These are phyloP conservation scores for Gracilaria gracilis DNA, from an alignment of 23 red algal genomes.

Conservation along the genomic window DNA sequence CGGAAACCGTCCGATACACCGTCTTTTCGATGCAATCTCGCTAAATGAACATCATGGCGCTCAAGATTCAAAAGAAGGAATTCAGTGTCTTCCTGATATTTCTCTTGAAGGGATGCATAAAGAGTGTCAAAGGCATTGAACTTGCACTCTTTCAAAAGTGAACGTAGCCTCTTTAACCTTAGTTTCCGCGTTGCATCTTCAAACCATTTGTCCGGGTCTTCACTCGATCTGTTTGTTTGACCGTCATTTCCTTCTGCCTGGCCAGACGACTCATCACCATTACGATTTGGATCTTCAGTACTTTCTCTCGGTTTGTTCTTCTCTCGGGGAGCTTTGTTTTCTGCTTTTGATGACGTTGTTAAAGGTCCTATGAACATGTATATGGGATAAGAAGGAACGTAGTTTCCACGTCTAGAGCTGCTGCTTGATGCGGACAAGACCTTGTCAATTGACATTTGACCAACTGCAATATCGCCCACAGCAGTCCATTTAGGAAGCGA, in stretches of 20 bases:
- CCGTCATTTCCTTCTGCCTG: conserved; percentile 1
- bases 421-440: conserved; percentile 32
- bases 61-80: conserved; percentile 59
- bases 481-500: conserved; percentile 70
- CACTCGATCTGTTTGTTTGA: conserved; percentile 5
- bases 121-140: conserved; percentile 44
- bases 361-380: conserved; percentile 15
- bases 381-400: conserved; percentile 52
- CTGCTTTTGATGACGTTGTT: conserved; percentile 2
- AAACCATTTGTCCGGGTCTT: conserved; percentile 55
- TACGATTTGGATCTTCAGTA: background rate
- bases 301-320: background rate
- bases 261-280: conserved; percentile 3
- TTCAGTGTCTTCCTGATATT: conserved; percentile 56
- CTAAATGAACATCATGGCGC: conserved; percentile 42
- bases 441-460: conserved; percentile 66
- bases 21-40: conserved; percentile 19
- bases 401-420: conserved; percentile 22
- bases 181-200: conserved; percentile 65
- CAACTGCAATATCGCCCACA: conserved; percentile 47
- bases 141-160: conserved; percentile 38
- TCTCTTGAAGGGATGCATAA: conserved; percentile 15
- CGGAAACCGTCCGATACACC: conserved; percentile 7
- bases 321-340: background rate
- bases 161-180: conserved; percentile 47